Evolutionary conservation across 768 basidiomycete genomes (phyloP).

Genomic region (Leucosporidium yakuticum): DNA sequence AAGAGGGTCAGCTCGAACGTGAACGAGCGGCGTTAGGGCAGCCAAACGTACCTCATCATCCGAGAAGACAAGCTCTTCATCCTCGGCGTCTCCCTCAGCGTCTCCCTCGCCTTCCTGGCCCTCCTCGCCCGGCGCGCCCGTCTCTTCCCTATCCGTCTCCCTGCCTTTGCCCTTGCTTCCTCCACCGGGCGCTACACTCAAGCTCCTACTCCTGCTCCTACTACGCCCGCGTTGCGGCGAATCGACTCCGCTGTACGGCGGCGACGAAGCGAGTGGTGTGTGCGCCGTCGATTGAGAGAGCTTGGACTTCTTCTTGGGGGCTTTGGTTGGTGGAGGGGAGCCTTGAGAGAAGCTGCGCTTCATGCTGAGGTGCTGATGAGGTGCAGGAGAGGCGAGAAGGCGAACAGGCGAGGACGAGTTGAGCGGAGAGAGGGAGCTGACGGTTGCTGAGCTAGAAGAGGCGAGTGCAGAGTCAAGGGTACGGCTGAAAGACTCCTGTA

Average conservation of each 20-base stretch:
- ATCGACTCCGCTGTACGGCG: neutral
- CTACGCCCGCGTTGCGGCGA: neutral
- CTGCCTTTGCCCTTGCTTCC: neutral
- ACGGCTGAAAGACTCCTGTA: too few relatives aligned
- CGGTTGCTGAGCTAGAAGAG: too few relatives aligned
- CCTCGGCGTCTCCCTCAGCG: constrained; percentile 25
- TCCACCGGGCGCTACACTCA: neutral
- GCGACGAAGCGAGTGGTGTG: constrained; percentile 6
- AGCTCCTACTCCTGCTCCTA: constrained; percentile 6
- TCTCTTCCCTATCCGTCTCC: neutral
- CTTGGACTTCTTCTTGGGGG: too few relatives aligned
- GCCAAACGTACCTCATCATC: constrained; percentile 26
- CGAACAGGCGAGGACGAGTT: too few relatives aligned
- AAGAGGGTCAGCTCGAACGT: neutral
- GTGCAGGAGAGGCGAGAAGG: too few relatives aligned
- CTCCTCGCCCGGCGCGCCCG: neutral
- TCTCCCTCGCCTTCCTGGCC: neutral
- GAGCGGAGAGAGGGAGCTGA: too few relatives aligned
- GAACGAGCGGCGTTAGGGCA: neutral
- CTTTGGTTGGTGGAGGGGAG: too few relatives aligned
- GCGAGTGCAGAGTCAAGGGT: too few relatives aligned
- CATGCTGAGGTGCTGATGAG: too few relatives aligned
- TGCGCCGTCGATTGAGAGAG: too few relatives aligned
- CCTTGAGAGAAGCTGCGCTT: too few relatives aligned
- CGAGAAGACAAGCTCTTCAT: constrained; percentile 25